A percentile compares a stretch with the other conserved stretches of the same genome.
Evolutionary conservation across 305 asterid species (phyloP).

Genomic region (Fraxinus angustifolia): DNA sequence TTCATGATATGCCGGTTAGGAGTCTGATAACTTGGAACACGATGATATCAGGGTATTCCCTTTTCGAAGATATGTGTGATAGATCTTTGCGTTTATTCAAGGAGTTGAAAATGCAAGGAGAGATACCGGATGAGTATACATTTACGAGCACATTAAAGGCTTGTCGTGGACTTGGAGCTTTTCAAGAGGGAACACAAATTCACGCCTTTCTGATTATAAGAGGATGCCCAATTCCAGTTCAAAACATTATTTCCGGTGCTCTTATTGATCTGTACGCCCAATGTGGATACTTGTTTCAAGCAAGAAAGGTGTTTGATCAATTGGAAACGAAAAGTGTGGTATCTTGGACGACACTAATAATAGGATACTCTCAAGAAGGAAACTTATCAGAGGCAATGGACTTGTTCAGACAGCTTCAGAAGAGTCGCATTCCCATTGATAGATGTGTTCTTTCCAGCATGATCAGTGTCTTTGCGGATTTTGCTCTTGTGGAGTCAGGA

Average conservation of each 20-base stretch:
- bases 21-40: conserved; percentile 53
- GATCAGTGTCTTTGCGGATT: conserved; percentile 51
- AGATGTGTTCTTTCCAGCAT: conserved; percentile 52
- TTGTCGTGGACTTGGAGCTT: conserved; percentile 48
- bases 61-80: conserved; percentile 28
- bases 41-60: conserved; percentile 53
- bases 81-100: conserved; percentile 42
- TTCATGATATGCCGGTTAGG: conserved; percentile 38
- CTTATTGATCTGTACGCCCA: conserved; percentile 56
- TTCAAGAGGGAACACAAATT: conserved; percentile 51
- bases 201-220: conserved; percentile 43
- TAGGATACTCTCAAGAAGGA: conserved; percentile 50
- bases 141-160: conserved; percentile 61
- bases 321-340: conserved; percentile 36
- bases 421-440: conserved; percentile 33
- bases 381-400: conserved; percentile 37
- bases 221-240: conserved; percentile 39
- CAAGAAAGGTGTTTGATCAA: conserved; percentile 36
- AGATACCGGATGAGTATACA: conserved; percentile 53
- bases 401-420: conserved; percentile 50
- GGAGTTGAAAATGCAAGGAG: conserved; percentile 44
- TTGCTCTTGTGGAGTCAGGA: conserved; percentile 50
- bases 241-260: conserved; percentile 48
- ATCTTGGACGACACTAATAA: conserved; percentile 52
- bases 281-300: conserved; percentile 41